A percentile compares a stretch with the other conserved stretches of the same genome.
These are phyloP conservation scores for Lepiota brunneoincarnata DNA, from an alignment of 768 basidiomycete species.

Conservation along the genomic window DNA sequence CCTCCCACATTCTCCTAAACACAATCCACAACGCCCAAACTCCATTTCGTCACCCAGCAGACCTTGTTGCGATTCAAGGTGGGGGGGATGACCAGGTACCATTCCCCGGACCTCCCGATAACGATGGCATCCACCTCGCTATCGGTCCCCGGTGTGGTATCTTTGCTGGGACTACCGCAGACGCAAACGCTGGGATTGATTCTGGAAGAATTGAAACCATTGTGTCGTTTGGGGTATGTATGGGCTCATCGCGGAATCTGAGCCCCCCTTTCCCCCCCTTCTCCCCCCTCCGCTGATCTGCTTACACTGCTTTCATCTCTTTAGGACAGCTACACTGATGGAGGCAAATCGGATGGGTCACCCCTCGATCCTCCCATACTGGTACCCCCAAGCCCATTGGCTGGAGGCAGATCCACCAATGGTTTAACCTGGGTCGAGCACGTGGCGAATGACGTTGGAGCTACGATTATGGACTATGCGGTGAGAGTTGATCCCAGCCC, in stretches of 20 bases:
- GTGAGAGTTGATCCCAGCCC: slow-evolving; percentile 29
- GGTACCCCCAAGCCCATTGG: slow-evolving; percentile 37
- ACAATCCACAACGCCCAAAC: not conserved
- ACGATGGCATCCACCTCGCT: slow-evolving; percentile 41
- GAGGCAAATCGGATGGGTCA: slow-evolving; percentile 46
- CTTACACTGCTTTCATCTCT: too few relatives aligned
- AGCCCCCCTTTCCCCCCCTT: too few relatives aligned
- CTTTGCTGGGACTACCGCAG: slow-evolving; percentile 35
- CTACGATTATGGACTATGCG: slow-evolving; percentile 50
- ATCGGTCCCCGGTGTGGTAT: slow-evolving; percentile 43
- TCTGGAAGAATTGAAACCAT: slow-evolving; percentile 27
- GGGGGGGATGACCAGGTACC: not conserved
- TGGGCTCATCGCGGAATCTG: too few relatives aligned
- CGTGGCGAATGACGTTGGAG: slow-evolving; percentile 38
- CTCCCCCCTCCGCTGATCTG: too few relatives aligned
- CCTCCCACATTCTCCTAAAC: not conserved
- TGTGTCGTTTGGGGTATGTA: slow-evolving; percentile 9
- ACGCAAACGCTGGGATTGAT: slow-evolving; percentile 47
- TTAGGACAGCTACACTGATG: slow-evolving; percentile 51
- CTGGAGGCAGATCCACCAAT: slow-evolving; percentile 51
- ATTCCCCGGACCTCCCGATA: slow-evolving; percentile 12
- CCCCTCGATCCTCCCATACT: slow-evolving; percentile 43
- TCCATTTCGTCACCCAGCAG: not conserved
- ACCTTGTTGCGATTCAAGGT: too few relatives aligned
- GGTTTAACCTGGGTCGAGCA: slow-evolving; percentile 50